Evolutionary conservation across 371 early-diverging fungal genomes (phyloP).

Genomic region (Mucor piriformis): DNA sequence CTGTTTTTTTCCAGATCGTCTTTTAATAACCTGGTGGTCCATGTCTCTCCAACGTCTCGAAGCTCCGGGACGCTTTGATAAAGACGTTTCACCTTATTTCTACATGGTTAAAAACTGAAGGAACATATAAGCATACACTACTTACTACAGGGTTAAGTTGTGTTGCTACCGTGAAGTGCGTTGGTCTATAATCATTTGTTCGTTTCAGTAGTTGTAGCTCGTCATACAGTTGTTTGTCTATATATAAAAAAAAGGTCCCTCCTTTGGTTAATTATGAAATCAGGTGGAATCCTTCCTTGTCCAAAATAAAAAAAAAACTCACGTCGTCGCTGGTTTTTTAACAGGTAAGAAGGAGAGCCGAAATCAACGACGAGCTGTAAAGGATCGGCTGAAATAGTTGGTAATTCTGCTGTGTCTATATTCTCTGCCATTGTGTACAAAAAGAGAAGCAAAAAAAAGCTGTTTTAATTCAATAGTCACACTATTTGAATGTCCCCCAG

Average conservation of each 20-base stretch:
- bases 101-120: not conserved
- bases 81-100: not conserved
- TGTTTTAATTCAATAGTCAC: too few relatives aligned
- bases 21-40: not conserved
- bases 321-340: not conserved
- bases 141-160: too few relatives aligned
- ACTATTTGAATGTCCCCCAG: too few relatives aligned
- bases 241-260: not conserved
- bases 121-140: not conserved
- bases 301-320: not conserved
- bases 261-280: too few relatives aligned
- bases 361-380: conserved; percentile 3
- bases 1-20: not conserved
- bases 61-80: not conserved
- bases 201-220: conserved; percentile 9
- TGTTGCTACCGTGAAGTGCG: not conserved
- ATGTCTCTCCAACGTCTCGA: not conserved
- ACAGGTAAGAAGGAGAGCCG: conserved; percentile 5
- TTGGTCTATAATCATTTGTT: conserved; percentile 20
- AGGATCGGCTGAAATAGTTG: conserved; percentile 9
- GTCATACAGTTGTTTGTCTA: conserved; percentile 9
- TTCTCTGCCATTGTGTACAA: too few relatives aligned
- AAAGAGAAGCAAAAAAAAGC: too few relatives aligned
- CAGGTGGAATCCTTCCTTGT: not conserved
- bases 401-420: not conserved